Evolutionary conservation across 495 filamentous ascomycete species (phyloP).

Genomic region (Copromyces sp.): DNA sequence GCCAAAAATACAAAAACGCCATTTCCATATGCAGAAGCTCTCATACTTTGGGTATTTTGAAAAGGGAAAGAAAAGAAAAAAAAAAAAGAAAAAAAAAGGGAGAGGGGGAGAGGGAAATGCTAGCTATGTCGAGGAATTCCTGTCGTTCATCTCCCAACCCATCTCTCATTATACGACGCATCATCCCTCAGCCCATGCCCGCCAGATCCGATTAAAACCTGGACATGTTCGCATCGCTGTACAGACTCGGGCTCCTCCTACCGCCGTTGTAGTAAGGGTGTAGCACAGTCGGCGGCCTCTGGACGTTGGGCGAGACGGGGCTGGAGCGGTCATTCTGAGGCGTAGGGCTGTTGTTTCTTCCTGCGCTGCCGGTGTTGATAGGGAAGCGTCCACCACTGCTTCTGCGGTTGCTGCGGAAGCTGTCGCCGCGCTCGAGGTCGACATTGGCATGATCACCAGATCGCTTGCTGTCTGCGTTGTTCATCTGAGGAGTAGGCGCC

Average conservation of each 20-base stretch:
- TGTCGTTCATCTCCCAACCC: neutral
- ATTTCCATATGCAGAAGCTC: neutral
- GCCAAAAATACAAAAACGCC: neutral
- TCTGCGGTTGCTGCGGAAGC: conserved; percentile 1
- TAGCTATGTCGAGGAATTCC: neutral
- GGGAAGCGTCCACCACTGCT: neutral
- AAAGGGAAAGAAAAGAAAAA: neutral
- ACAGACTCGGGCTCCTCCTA: conserved; percentile 16
- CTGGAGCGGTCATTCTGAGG: conserved; percentile 31
- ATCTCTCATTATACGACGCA: neutral
- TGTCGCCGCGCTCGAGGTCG: conserved; percentile 22
- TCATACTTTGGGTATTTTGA: neutral
- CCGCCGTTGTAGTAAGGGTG: conserved; percentile 34
- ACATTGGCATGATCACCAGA: conserved; percentile 2
- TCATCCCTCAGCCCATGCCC: neutral
- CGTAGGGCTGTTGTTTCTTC: neutral
- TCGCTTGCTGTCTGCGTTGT: neutral
- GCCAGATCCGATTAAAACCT: conserved; percentile 12
- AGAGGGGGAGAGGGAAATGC: neutral
- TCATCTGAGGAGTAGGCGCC: neutral
- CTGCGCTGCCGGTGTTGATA: neutral
- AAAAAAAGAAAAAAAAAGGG: neutral
- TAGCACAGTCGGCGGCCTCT: conserved; percentile 40
- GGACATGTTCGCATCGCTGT: conserved; percentile 38
- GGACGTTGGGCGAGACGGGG: conserved; percentile 38